These are phyloP conservation scores for Neurospora sp. DNA, from an alignment of 495 filamentous ascomycete species.

Conservation along the genomic window DNA sequence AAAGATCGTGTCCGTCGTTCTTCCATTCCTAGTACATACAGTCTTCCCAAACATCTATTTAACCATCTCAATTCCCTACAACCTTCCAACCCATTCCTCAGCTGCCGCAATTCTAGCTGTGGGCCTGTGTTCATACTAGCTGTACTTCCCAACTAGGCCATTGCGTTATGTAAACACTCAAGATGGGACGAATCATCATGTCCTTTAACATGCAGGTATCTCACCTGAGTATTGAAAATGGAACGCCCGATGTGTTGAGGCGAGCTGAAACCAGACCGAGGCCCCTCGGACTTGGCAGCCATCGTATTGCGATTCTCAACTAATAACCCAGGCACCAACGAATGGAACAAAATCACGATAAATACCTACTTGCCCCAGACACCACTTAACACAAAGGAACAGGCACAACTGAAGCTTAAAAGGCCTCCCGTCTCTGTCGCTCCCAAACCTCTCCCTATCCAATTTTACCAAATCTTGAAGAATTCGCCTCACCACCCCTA, in stretches of 20 bases:
- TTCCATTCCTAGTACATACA: background rate
- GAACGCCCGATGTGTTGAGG: background rate
- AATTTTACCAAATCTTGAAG: too few species aligned
- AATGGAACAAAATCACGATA: too few species aligned
- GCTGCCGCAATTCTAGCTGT: background rate
- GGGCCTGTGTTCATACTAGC: background rate
- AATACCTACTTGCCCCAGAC: background rate
- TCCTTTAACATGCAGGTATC: background rate
- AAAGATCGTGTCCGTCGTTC: background rate
- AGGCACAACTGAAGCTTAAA: too few species aligned
- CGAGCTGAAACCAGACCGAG: background rate
- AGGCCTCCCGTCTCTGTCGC: background rate
- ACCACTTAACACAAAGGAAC: background rate
- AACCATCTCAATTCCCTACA: background rate
- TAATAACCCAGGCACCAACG: too few species aligned
- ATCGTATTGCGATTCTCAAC: too few species aligned
- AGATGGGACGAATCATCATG: background rate
- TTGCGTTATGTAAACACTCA: background rate
- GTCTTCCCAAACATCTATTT: background rate
- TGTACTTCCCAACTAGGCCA: background rate
- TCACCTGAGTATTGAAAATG: background rate
- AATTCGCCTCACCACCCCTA: too few species aligned
- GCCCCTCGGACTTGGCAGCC: background rate
- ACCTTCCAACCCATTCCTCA: background rate
- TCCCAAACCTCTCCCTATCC: too few species aligned